These are phyloP conservation scores for Mycothermus thermophilus DNA, from an alignment of 495 filamentous ascomycete species.

Conservation along the genomic window DNA sequence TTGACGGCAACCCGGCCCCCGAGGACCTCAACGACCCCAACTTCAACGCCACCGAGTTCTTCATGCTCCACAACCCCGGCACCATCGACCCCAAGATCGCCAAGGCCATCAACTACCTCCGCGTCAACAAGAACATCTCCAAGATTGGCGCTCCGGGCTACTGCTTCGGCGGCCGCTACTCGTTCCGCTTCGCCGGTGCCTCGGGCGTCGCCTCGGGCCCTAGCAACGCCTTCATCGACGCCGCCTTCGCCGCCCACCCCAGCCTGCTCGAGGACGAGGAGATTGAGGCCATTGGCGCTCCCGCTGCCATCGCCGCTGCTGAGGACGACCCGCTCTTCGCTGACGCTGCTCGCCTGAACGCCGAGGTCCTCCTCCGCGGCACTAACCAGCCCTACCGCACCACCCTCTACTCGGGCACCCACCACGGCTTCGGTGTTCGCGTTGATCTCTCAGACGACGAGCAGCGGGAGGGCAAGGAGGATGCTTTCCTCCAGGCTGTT, in stretches of 20 bases:
- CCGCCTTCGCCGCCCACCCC: slow-evolving; percentile 57
- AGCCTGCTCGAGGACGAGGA: slow-evolving; percentile 51
- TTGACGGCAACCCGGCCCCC: slow-evolving; percentile 44
- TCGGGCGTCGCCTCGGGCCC: slow-evolving; percentile 1
- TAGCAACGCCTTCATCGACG: slow-evolving; percentile 36
- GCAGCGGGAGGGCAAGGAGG: slow-evolving; percentile 61
- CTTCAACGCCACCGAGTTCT: slow-evolving; percentile 44
- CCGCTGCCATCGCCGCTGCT: slow-evolving; percentile 57
- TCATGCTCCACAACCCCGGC: slow-evolving; percentile 35
- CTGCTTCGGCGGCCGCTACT: slow-evolving; percentile 40
- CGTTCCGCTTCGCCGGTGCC: slow-evolving; percentile 30
- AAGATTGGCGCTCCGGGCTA: slow-evolving; percentile 53
- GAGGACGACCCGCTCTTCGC: slow-evolving; percentile 54
- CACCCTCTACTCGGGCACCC: slow-evolving; percentile 48
- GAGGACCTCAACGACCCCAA: slow-evolving; percentile 36
- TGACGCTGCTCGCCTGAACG: slow-evolving; percentile 41
- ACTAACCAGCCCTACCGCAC: slow-evolving; percentile 43
- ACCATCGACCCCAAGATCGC: slow-evolving; percentile 52
- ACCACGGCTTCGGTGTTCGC: slow-evolving; percentile 58
- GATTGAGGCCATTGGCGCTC: slow-evolving; percentile 45
- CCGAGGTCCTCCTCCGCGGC: slow-evolving; percentile 25
- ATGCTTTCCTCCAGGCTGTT: slow-evolving; percentile 60
- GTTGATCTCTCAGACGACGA: slow-evolving; percentile 41
- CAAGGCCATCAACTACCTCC: slow-evolving; percentile 43
- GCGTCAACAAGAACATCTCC: slow-evolving; percentile 41